Conservation (phyloP, 2,329 filamentous ascomycete genomes). For the Aspergillus unguis region DNA sequence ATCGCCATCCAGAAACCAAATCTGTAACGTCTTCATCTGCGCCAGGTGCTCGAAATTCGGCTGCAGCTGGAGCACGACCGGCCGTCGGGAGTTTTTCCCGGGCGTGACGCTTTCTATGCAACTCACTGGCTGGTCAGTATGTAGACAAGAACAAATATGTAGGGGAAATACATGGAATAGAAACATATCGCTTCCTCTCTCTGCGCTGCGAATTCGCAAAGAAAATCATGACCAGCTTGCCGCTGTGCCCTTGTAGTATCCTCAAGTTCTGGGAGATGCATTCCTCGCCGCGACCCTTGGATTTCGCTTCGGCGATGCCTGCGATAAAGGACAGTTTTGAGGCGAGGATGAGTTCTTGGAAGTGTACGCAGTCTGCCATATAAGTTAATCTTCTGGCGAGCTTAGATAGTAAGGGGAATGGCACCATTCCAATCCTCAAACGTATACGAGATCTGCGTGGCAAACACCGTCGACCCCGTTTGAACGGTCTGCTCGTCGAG, state of each 20-base stretch:
- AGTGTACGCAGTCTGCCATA: conserved; percentile 42
- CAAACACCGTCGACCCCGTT: conserved; percentile 36
- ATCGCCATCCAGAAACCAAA: conserved; percentile 39
- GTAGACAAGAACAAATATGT: not conserved
- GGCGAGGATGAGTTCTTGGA: conserved; percentile 40
- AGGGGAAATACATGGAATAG: conserved; percentile 34
- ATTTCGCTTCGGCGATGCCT: conserved; percentile 43
- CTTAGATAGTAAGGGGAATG: too few species aligned
- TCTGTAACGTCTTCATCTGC: conserved; percentile 37
- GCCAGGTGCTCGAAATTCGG: conserved; percentile 43
- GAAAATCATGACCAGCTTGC: conserved; percentile 36
- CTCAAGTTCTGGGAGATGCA: conserved; percentile 46
- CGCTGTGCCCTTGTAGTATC: conserved; percentile 35
- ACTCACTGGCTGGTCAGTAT: not conserved
- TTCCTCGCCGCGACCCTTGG: conserved; percentile 44
- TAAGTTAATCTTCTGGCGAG: not conserved
- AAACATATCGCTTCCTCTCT: conserved; percentile 41
- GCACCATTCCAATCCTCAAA: conserved; percentile 42
- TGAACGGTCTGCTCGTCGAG: conserved; percentile 45
- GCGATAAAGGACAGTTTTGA: conserved; percentile 40
- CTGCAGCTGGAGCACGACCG: conserved; percentile 35
- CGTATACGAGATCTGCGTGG: conserved; percentile 41
- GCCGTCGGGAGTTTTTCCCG: conserved; percentile 38
- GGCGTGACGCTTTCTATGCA: conserved; percentile 36
- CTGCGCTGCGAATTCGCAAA: conserved; percentile 44